Conservation (phyloP, 768 basidiomycete genomes). For the Xerocomellus intermedius region DNA sequence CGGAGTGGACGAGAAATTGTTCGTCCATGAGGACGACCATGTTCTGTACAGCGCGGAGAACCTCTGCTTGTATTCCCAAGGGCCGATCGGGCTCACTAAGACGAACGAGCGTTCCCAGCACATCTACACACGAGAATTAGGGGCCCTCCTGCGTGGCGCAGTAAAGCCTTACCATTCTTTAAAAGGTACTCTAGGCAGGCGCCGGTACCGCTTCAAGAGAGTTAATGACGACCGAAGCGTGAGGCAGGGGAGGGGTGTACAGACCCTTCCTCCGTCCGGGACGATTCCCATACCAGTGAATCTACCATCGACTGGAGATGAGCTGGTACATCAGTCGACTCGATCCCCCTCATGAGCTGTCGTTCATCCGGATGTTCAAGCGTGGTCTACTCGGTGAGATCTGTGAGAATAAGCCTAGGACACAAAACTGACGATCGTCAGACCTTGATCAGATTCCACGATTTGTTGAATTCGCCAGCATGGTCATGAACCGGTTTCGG, state of each 20-base stretch:
- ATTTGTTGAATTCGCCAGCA: constrained; percentile 69
- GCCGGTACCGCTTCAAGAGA: constrained; percentile 66
- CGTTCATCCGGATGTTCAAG: constrained; percentile 88
- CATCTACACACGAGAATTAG: constrained; percentile 47
- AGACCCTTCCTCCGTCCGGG: constrained; percentile 83
- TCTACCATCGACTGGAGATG: constrained; percentile 81
- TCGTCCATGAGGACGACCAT: constrained; percentile 92
- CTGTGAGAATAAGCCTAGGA: constrained; percentile 3
- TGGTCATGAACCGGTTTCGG: constrained; percentile 60
- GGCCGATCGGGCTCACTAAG: constrained; percentile 85
- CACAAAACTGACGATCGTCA: constrained; percentile 8
- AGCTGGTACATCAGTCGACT: constrained; percentile 75
- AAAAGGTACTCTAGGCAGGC: constrained; percentile 88
- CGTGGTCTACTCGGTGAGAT: constrained; percentile 54
- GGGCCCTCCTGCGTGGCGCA: background rate
- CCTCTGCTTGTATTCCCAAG: constrained; percentile 87
- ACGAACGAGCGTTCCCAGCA: constrained; percentile 79
- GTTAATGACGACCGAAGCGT: constrained; percentile 7
- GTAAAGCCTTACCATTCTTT: constrained; percentile 64
- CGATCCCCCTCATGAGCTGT: constrained; percentile 78
- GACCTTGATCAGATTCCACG: constrained; percentile 77
- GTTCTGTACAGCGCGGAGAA: constrained; percentile 82
- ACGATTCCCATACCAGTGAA: constrained; percentile 81
- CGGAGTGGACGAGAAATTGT: constrained; percentile 89
- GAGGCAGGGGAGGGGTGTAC: constrained; percentile 29